Evolutionary conservation across 2,329 filamentous ascomycete species (phyloP), one percentile per base, ranked within the genome.

Genomic region (Xylaria sp.): DNA sequence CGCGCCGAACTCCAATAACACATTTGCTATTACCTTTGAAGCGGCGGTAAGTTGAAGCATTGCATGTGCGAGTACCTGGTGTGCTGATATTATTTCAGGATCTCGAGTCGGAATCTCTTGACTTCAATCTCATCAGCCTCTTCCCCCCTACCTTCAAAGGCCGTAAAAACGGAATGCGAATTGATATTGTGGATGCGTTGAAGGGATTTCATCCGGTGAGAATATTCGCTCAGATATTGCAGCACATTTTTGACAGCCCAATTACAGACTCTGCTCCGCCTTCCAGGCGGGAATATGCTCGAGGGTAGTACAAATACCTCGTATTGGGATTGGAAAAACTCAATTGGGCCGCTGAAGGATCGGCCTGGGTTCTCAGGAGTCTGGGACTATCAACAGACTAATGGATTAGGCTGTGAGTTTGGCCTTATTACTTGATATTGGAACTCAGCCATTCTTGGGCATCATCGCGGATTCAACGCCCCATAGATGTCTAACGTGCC

Each of bases 221-320:
- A 66, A 18, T 49, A 36, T 28, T 36, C 36, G 10, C 28, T 63
- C 7, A 52, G 36, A 56, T 23, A 41, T 15, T 1, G 15, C 10
- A 46, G 28, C 31, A n/a, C 58, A 33, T 28, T 33, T 28, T 64
- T 69, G 7, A 72, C 59, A 41, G 31, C 55, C 33, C 2, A 9
- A 4, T 5, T 52, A 7, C 18, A 81, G 79, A 84, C 83, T n/a
- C 86, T 91, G 72, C 83, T 92, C 54, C 85, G 90, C 18, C 86
- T 91, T 67, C 90, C 90, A 0, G 90, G 90, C 6, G 90, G 89
- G 9, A 90, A 90, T 75, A 90, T 89, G 81, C 78, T 91, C 1
- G 84, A 86, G 74, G 85, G 85, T 0, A 75, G 79, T 56, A 82
- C 79, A 28, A 81, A 83, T 70, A 75, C 74, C 51, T 81, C 79